phyloP scores from a whole-genome alignment of 2,329 filamentous ascomycete species.

The Nemania diffusa region DNA sequence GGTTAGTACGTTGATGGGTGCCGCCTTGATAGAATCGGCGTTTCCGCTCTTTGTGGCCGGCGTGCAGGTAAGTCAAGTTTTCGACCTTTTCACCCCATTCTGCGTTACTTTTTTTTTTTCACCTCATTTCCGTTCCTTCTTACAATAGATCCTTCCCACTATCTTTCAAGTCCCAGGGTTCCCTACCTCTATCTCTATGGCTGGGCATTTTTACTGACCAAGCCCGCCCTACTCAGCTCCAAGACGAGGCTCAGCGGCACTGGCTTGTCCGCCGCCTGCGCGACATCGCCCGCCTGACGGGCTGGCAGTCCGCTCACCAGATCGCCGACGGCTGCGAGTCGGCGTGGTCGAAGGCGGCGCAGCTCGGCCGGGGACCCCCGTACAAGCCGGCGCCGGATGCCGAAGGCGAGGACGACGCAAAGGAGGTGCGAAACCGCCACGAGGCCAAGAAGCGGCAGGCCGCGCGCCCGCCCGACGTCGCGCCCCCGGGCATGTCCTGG shows the following conservation, averaged over 20 bases:
- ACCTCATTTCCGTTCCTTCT: neutral
- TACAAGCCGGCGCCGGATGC: constrained; percentile 63
- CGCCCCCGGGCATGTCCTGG: constrained; percentile 33
- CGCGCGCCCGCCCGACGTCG: constrained; percentile 14
- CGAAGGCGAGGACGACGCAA: constrained; percentile 45
- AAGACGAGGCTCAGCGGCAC: constrained; percentile 74
- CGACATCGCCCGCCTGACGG: constrained; percentile 81
- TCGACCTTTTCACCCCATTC: neutral
- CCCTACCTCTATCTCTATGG: neutral
- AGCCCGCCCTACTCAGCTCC: constrained; percentile 64
- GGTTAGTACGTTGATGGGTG: constrained; percentile 81
- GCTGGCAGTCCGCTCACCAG: constrained; percentile 84
- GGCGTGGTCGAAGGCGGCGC: constrained; percentile 80
- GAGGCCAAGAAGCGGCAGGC: constrained; percentile 29
- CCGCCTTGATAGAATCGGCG: constrained; percentile 82
- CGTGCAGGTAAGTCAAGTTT: constrained; percentile 66
- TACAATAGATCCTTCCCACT: no score
- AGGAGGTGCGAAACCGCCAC: constrained; percentile 31
- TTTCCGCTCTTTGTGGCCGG: constrained; percentile 89
- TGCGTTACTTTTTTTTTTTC: neutral
- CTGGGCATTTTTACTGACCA: constrained; percentile 18
- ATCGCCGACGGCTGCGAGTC: constrained; percentile 88
- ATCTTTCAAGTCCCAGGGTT: neutral
- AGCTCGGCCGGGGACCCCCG: constrained; percentile 78
- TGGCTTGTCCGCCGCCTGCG: constrained; percentile 81